Conservation (phyloP, 2,329 filamentous ascomycete species). For the Beauveria medogensis region DNA sequence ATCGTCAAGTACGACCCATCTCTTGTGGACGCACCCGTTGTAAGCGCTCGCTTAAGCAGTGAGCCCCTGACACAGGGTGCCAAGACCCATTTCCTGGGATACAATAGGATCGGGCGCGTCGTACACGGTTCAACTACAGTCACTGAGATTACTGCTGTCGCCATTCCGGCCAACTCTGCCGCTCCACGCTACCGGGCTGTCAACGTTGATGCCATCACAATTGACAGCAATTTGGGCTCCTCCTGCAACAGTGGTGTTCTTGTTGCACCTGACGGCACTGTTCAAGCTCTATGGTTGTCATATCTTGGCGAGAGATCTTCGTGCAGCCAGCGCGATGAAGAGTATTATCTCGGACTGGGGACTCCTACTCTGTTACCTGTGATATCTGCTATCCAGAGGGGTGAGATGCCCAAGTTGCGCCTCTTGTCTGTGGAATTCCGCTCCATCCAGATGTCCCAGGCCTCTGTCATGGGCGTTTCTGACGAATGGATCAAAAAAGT, state of each 20-base stretch:
- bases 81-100: constrained; percentile 94
- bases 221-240: constrained; percentile 83
- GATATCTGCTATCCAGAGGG: constrained; percentile 76
- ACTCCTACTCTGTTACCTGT: constrained; percentile 85
- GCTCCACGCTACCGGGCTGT: constrained; percentile 90
- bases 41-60: constrained; percentile 75
- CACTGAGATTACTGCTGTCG: constrained; percentile 94
- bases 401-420: constrained; percentile 69
- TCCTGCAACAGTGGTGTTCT: constrained; percentile 94
- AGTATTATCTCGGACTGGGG: constrained; percentile 90
- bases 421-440: constrained; percentile 94
- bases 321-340: constrained; percentile 77
- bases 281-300: constrained; percentile 93
- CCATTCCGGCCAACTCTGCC: constrained; percentile 86
- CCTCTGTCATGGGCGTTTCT: constrained; percentile 91
- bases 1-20: constrained; percentile 91
- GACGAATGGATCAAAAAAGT: constrained; percentile 95
- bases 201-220: constrained; percentile 93
- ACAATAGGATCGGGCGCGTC: constrained; percentile 89
- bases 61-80: constrained; percentile 85
- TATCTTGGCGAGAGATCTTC: constrained; percentile 85
- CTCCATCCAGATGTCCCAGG: constrained; percentile 93
- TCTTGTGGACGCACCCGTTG: constrained; percentile 87
- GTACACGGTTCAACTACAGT: constrained; percentile 91
- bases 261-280: constrained; percentile 79